Evolutionary conservation across 1,139 yeast species (phyloP).

Genomic region (Suhomyces bokatorum): DNA sequence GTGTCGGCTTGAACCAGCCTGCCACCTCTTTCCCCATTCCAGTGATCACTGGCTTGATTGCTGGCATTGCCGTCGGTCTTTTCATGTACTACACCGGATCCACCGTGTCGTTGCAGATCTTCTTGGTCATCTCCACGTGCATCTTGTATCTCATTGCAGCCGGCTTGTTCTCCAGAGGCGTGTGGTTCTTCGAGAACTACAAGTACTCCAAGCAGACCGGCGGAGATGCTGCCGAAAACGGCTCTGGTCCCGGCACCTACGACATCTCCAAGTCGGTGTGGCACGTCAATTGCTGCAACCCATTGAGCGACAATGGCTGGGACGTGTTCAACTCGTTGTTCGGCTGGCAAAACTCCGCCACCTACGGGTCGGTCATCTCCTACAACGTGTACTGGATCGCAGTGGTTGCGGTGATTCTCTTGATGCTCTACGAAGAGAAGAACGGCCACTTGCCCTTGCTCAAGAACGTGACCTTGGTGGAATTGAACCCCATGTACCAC

Average conservation of each 20-base stretch:
- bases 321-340: constrained; percentile 79
- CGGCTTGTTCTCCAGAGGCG: constrained; percentile 58
- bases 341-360: constrained; percentile 32
- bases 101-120: constrained; percentile 42
- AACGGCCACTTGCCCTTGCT: constrained; percentile 28
- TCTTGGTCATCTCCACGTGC: constrained; percentile 43
- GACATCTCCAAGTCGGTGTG: constrained; percentile 78
- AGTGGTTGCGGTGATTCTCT: constrained; percentile 17
- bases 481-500: constrained; percentile 29
- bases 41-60: constrained; percentile 35
- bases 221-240: constrained; percentile 84
- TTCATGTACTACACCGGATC: constrained; percentile 44
- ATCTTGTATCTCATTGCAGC: constrained; percentile 47
- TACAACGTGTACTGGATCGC: constrained; percentile 28
- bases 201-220: constrained; percentile 52
- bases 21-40: constrained; percentile 42
- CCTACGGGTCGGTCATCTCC: constrained; percentile 29
- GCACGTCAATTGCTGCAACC: constrained; percentile 98
- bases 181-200: constrained; percentile 84
- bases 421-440: constrained; percentile 28
- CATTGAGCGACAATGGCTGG: constrained; percentile 90
- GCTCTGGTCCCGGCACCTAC: constrained; percentile 93
- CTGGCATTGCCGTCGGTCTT: constrained; percentile 38
- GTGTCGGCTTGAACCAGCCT: constrained; percentile 44
- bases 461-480: constrained; percentile 19